Base-by-base conservation (phyloP, 2,329 filamentous ascomycete genomes). In the Penicillium rolfsii region DNA sequence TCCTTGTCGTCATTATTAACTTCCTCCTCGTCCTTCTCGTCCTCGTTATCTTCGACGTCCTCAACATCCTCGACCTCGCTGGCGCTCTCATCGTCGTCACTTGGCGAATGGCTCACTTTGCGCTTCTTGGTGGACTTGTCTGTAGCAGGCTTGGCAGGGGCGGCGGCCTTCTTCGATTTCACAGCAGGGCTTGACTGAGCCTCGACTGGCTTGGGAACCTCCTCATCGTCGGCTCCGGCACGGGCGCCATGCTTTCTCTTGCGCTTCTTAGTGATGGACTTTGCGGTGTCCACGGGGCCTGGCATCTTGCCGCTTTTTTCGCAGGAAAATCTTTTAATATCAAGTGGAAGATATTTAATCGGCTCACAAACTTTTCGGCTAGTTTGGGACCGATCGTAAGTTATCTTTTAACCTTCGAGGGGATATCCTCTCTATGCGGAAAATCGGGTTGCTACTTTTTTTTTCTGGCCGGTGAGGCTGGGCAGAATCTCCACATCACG, bases 191-290 rank as follows among this genome's bases (percentile, higher is more conserved):
- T 69, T 40, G 69, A 60, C 52, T 69, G 65, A 35, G 68, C 60
- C 50, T 68, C 62, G 28, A 69, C 65, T 19, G 71, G 66, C 61
- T 70, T 67, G 49, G 72, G 68, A 40, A 60, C 63, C 60, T 66
- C 69, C 56, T 67, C 71, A 30, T 71, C 65, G 38, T 70, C 68
- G 55, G 67, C 61, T 54, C 60, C 63, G 57, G 64, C 53, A 61
- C 70, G 69, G 49, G 66, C 67, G 61, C 62, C 68, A 59, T 80
- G 77, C 73, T 77, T 80, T 74, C 77, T 79, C 74, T 81, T 81
- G 56, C 78, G 73, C 69, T 80, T 81, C 67, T 80, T 80, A 48
- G 73, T 69, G 52, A 73, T 70, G 50, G 75, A 74, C 60, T 77
- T 72, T 49, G 76, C 67, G 30, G 73, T 71, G 57, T 78, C 75